These are phyloP conservation scores for Salisapilia sapeloensis DNA, from an alignment of 352 stramenopile genomes.

Conservation along the genomic window DNA sequence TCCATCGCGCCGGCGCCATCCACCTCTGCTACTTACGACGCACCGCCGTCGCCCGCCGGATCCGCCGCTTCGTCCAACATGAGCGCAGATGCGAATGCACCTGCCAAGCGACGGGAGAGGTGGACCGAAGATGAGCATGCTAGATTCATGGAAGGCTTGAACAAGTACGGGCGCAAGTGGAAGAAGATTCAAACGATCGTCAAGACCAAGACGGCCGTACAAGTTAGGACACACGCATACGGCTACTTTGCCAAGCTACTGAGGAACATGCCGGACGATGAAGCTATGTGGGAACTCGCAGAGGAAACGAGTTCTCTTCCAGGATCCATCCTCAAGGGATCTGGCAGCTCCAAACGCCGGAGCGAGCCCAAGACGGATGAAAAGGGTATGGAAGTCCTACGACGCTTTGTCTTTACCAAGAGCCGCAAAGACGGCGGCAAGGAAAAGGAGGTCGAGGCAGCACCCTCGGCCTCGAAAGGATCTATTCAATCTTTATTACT, in stretches of 20 bases:
- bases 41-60: not conserved
- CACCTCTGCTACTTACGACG: conserved; percentile 1
- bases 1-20: conserved; percentile 7
- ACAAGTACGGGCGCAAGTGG: conserved; percentile 75
- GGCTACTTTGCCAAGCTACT: conserved; percentile 78
- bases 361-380: conserved; percentile 76
- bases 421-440: conserved; percentile 27
- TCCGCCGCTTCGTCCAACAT: conserved; percentile 18
- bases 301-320: conserved; percentile 68
- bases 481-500: too few relatives aligned
- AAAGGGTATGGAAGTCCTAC: conserved; percentile 66
- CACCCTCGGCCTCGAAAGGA: too few relatives aligned
- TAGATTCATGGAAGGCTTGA: conserved; percentile 74
- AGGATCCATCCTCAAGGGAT: conserved; percentile 50
- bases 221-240: conserved; percentile 76
- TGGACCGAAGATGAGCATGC: conserved; percentile 75
- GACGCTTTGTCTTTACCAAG: conserved; percentile 73
- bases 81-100: conserved; percentile 38
- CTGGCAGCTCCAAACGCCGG: conserved; percentile 53
- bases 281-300: conserved; percentile 61
- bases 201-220: conserved; percentile 72
- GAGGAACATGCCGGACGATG: conserved; percentile 73
- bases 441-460: too few relatives aligned
- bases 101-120: conserved; percentile 56
- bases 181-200: conserved; percentile 81